Evolutionary conservation across 306 rosid species (phyloP).

Genomic region (Alnus glutinosa): DNA sequence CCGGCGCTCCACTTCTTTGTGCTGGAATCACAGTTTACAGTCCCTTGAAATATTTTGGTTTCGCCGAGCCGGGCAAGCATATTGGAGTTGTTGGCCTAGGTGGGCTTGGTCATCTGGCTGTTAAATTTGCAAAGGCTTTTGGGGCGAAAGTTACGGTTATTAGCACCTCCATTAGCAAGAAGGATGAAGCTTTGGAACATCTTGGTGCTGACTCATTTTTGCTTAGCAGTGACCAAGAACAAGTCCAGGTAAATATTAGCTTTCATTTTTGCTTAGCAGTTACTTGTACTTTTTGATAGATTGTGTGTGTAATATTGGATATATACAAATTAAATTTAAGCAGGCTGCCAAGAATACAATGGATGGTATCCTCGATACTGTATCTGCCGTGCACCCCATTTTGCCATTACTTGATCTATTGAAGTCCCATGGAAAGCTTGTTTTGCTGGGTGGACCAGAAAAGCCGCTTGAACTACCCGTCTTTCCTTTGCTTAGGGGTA

Average conservation of each 20-base stretch:
- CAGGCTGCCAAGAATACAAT: constrained; percentile 20
- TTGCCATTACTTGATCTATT: constrained; percentile 11
- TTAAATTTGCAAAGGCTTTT: constrained; percentile 32
- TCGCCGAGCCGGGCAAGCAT: constrained; percentile 15
- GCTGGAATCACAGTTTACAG: constrained; percentile 39
- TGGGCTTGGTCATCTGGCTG: neutral
- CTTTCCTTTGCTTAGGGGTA: constrained; percentile 34
- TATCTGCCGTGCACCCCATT: constrained; percentile 7
- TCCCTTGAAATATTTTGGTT: constrained; percentile 23
- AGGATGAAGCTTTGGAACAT: constrained; percentile 22
- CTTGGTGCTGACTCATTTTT: constrained; percentile 36
- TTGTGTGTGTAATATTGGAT: too few species aligned
- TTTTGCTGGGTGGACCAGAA: constrained; percentile 40
- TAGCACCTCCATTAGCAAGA: constrained; percentile 24
- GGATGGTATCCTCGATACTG: constrained; percentile 43
- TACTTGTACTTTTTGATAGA: too few species aligned
- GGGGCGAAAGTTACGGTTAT: constrained; percentile 33
- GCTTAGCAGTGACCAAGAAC: constrained; percentile 20
- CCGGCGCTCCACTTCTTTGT: constrained; percentile 33
- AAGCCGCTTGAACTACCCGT: constrained; percentile 37
- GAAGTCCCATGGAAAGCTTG: constrained; percentile 36
- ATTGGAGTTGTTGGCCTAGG: constrained; percentile 38
- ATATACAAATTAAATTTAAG: too few species aligned
- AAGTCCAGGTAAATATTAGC: constrained; percentile 17
- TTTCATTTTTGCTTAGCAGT: too few species aligned